These are phyloP conservation scores for Linderniella brevidens DNA, from an alignment of 257 asterid species.

Conservation along the genomic window DNA sequence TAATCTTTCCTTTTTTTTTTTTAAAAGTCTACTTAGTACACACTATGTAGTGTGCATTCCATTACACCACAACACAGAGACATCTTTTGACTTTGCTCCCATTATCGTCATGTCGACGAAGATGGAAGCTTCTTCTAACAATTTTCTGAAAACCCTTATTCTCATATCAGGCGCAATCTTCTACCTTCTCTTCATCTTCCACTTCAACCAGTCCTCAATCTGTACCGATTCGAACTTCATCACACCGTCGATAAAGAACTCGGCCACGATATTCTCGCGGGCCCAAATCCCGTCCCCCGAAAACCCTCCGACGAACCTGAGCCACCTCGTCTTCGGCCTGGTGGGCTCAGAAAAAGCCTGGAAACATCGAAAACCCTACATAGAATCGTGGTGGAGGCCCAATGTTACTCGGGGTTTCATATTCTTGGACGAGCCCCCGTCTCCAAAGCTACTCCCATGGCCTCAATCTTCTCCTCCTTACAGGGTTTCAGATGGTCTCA, in stretches of 20 bases:
- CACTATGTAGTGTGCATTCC: no score
- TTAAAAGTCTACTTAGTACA: no score
- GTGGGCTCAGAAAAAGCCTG: constrained; percentile 31
- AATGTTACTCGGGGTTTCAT: constrained; percentile 23
- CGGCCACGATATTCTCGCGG: no score
- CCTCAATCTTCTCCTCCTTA: constrained; percentile 25
- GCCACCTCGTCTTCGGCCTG: constrained; percentile 33
- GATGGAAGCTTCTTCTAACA: no score
- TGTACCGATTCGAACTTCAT: no score
- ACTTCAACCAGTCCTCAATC: no score
- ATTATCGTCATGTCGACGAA: no score
- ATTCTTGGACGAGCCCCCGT: constrained; percentile 21
- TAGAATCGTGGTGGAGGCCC: constrained; percentile 42
- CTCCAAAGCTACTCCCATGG: constrained; percentile 27
- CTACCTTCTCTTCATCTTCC: constrained; percentile 5
- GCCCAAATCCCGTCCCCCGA: neutral
- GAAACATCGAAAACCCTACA: constrained; percentile 22
- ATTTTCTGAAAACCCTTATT: no score
- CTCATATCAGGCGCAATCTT: constrained; percentile 11
- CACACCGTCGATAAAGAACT: no score
- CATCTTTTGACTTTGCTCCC: no score
- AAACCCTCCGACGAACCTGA: constrained; percentile 12
- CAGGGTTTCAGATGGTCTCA: constrained; percentile 21
- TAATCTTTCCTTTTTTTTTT: no score
- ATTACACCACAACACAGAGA: no score